phyloP scores from a whole-genome alignment of 139 green algal genomes.

The Haematococcus lacustris region DNA sequence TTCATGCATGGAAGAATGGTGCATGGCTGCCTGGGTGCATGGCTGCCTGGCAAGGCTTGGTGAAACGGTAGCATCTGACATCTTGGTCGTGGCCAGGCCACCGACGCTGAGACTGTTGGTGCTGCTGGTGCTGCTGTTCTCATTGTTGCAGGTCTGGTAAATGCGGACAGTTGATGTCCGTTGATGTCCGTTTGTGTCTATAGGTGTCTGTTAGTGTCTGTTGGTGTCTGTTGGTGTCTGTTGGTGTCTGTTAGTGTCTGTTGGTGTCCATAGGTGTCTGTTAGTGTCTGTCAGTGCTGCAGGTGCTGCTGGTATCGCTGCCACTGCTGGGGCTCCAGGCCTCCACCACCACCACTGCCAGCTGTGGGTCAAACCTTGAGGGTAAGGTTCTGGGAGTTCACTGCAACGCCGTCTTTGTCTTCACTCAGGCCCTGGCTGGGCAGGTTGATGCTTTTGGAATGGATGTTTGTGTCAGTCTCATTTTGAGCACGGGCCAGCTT shows the following conservation, averaged over 20 bases:
- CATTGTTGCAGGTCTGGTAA: not conserved
- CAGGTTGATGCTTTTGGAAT: constrained; percentile 58
- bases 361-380: constrained; percentile 49
- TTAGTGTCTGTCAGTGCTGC: not conserved
- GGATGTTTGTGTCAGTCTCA: constrained; percentile 70
- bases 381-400: constrained; percentile 68
- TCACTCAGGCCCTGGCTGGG: constrained; percentile 48
- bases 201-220: not conserved
- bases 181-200: not conserved
- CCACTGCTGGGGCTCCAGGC: not conserved
- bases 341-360: not conserved
- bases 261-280: not conserved
- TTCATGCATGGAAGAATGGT: not conserved
- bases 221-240: not conserved
- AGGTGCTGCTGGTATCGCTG: not conserved
- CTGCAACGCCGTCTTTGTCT: constrained; percentile 55
- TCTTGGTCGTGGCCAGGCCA: too few relatives aligned
- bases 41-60: not conserved
- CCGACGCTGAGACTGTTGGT: too few relatives aligned
- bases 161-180: not conserved
- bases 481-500: constrained; percentile 74
- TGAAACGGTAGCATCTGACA: not conserved
- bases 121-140: not conserved
- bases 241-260: not conserved
- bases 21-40: not conserved